Base-by-base conservation (phyloP, 1,284 basidiomycete genomes). In the Ceratobasidium sp. region DNA sequence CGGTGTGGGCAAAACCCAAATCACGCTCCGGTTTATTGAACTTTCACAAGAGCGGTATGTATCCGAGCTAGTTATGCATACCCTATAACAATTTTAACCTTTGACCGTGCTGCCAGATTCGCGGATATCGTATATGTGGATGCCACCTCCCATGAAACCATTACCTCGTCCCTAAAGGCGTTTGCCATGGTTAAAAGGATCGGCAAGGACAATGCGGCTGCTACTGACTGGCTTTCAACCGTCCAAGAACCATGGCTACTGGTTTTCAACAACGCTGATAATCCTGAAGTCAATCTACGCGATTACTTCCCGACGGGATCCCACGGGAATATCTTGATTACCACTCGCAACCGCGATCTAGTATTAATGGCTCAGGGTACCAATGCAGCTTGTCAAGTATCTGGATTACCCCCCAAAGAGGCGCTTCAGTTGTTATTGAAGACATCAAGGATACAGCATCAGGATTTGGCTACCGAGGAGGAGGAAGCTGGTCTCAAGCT, bases 251-350 rank as follows among this genome's bases (percentile, higher is more conserved):
- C 24, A 4, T 74, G 74, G 74, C 27, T 65, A 16, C 16, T 74
- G 14, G 29, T 68, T 8, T 74, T 66, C 29, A 49, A 74, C 49
- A 74, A 74, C 63, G 74, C 51, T 2, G 74, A 74, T 39, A 51
- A 58, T 39, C 49, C 63, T 9, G 16, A 46, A 2, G 6, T 74
- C n/a, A 24, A 48, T 8, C 27, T 74, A 22, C 13, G 24, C 13
- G 24, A 19, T 16, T 66, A 49, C n/a, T 46, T 74, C 63, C 74
- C 63, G 8, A 34, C 27, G 19, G 24, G 31, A 49, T 29, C 16
- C 16, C 49, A 66, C n/a, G 73, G 73, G 19, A 56, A 63, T n/a
- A 74, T 74, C 39, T n/a, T 74, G 27, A 39, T 74, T 19, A 74
- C 63, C 6, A 66, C 73, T 19, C 73, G 73, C 16, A 56, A 66